Evolutionary conservation across 176 grass and related monocot genomes (phyloP).

Genomic region (Tillandsia fasciculata): DNA sequence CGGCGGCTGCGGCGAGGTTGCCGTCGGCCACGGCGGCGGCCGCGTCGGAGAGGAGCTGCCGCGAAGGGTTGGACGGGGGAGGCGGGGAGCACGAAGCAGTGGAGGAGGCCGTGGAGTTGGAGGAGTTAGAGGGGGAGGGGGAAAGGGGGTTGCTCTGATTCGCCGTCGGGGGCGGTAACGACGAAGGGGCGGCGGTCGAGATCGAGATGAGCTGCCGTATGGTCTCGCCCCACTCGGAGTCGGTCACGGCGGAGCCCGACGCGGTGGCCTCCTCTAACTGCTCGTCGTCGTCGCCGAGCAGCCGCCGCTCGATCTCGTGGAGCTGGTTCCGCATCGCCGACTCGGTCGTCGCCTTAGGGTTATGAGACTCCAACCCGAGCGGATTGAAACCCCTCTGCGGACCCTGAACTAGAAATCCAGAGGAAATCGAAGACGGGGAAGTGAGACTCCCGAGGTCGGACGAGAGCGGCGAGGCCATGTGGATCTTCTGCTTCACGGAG

Average conservation of each 20-base stretch:
- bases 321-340: conserved; percentile 7
- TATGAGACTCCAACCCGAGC: background rate
- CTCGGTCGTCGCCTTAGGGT: background rate
- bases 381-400: too few relatives aligned
- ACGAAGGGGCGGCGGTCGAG: too few relatives aligned
- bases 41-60: conserved; percentile 12
- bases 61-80: background rate
- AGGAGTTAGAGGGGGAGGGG: background rate
- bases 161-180: background rate
- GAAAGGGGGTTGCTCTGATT: background rate
- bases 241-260: conserved; percentile 8
- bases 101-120: background rate
- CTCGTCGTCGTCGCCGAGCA: conserved; percentile 7
- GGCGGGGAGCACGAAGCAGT: background rate
- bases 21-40: background rate
- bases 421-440: too few relatives aligned
- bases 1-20: background rate
- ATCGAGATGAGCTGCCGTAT: background rate
- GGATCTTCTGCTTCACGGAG: conserved; percentile 5
- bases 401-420: too few relatives aligned
- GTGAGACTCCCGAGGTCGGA: background rate
- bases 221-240: background rate
- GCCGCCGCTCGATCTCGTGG: conserved; percentile 12
- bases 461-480: background rate
- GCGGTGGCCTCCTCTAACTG: conserved; percentile 4